Evolutionary conservation across 345 rosid species (phyloP).

Genomic region (Punica granatum): DNA sequence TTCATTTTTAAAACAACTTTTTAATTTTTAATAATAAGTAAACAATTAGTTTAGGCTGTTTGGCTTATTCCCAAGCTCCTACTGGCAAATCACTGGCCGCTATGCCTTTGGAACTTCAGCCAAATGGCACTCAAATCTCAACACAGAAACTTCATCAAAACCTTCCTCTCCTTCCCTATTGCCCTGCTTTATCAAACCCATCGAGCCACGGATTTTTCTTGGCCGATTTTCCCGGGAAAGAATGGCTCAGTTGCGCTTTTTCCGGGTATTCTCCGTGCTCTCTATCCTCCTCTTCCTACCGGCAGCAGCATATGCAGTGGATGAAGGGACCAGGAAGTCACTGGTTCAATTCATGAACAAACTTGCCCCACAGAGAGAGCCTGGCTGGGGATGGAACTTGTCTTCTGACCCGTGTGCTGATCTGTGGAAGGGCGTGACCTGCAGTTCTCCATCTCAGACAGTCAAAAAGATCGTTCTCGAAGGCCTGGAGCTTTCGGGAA

Average conservation of each 20-base stretch:
- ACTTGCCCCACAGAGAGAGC: slow-evolving; percentile 28
- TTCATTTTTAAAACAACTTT: not conserved
- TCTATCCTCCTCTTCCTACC: slow-evolving; percentile 19
- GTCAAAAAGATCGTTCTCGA: slow-evolving; percentile 45
- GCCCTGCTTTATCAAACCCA: not conserved
- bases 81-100: slow-evolving; percentile 3
- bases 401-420: slow-evolving; percentile 46
- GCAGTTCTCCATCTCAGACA: slow-evolving; percentile 13
- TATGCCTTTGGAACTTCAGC: slow-evolving; percentile 24
- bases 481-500: slow-evolving; percentile 33
- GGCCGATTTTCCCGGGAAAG: slow-evolving; percentile 14
- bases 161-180: not conserved
- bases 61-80: slow-evolving; percentile 16
- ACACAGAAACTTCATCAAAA: slow-evolving; percentile 4
- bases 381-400: slow-evolving; percentile 41
- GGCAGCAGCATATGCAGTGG: slow-evolving; percentile 20
- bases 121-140: slow-evolving; percentile 19
- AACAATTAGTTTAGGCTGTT: not conserved
- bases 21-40: not conserved
- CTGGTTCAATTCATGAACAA: slow-evolving; percentile 38
- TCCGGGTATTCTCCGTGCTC: slow-evolving; percentile 23
- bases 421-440: slow-evolving; percentile 40
- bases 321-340: slow-evolving; percentile 26
- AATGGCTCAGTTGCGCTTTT: not conserved
- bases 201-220: not conserved